phyloP scores from a whole-genome alignment of 2,329 filamentous ascomycete species.

The Lachnellula occidentalis region DNA sequence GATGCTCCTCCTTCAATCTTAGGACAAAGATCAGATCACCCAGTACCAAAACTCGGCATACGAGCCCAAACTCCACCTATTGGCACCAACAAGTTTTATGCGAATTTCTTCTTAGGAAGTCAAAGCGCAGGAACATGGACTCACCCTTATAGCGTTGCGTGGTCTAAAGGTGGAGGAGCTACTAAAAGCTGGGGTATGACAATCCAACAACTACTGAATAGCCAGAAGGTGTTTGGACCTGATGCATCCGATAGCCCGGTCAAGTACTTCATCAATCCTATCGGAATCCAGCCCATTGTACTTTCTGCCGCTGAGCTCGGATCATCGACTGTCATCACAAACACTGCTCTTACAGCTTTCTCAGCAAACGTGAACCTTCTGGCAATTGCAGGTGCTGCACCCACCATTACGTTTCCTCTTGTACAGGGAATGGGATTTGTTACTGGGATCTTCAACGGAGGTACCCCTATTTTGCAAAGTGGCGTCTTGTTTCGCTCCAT shows the following conservation, averaged over 20 bases:
- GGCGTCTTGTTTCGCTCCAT: conserved; percentile 69
- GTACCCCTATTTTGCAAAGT: conserved; percentile 68
- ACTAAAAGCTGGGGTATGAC: conserved; percentile 70
- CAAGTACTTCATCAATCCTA: conserved; percentile 72
- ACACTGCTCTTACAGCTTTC: conserved; percentile 49
- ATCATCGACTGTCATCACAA: conserved; percentile 49
- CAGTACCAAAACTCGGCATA: conserved; percentile 50
- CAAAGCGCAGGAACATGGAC: conserved; percentile 68
- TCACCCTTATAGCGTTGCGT: conserved; percentile 67
- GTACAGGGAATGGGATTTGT: conserved; percentile 88
- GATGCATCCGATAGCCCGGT: conserved; percentile 51
- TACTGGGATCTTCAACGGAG: conserved; percentile 68
- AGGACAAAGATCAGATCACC: conserved; percentile 47
- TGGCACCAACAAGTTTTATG: conserved; percentile 75
- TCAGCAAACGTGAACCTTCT: conserved; percentile 64
- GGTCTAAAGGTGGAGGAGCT: conserved; percentile 58
- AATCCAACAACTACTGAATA: conserved; percentile 66
- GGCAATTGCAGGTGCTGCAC: conserved; percentile 44
- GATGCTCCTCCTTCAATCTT: conserved; percentile 46
- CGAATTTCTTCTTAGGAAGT: conserved; percentile 71
- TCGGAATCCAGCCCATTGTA: conserved; percentile 75
- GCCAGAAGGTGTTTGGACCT: conserved; percentile 62
- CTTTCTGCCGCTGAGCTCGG: conserved; percentile 74
- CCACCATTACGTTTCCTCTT: conserved; percentile 70
- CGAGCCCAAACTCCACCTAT: conserved; percentile 40